These are phyloP conservation scores for Entamoeba invadens DNA, from an alignment of 208 protist species.

Conservation along the genomic window DNA sequence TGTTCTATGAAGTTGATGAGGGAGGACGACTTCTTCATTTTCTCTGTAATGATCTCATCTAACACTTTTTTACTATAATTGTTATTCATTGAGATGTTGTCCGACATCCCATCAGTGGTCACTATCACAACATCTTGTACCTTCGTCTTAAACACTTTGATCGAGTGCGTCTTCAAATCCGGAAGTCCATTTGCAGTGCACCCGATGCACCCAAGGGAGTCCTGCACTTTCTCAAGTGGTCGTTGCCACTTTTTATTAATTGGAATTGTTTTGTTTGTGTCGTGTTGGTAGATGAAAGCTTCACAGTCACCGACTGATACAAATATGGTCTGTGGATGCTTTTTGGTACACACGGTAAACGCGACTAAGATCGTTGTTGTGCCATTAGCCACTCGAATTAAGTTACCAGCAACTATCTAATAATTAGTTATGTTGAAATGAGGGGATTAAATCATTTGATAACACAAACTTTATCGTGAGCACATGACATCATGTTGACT, in stretches of 20 bases:
- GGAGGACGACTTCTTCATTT: neutral
- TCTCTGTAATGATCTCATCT: neutral
- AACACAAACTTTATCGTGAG: neutral
- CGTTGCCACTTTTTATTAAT: neutral
- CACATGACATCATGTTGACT: neutral
- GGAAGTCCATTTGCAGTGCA: neutral
- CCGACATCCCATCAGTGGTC: neutral
- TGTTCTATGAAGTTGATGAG: neutral
- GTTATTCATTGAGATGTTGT: neutral
- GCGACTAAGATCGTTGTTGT: neutral
- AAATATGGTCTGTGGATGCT: neutral
- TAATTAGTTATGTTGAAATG: neutral
- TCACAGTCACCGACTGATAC: neutral
- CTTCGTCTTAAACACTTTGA: neutral
- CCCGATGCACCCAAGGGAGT: neutral
- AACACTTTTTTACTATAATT: neutral
- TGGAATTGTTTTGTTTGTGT: neutral
- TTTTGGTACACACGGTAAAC: neutral
- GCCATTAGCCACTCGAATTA: neutral
- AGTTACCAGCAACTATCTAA: neutral
- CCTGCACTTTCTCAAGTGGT: neutral
- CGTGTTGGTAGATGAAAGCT: neutral
- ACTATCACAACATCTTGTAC: neutral
- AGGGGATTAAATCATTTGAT: neutral
- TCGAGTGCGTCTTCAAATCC: neutral